Percentiles rank a stretch among this genome's conserved stretches.
phyloP scores from a whole-genome alignment of 2,329 filamentous ascomycete species.

The Ophiostoma tasmaniense region DNA sequence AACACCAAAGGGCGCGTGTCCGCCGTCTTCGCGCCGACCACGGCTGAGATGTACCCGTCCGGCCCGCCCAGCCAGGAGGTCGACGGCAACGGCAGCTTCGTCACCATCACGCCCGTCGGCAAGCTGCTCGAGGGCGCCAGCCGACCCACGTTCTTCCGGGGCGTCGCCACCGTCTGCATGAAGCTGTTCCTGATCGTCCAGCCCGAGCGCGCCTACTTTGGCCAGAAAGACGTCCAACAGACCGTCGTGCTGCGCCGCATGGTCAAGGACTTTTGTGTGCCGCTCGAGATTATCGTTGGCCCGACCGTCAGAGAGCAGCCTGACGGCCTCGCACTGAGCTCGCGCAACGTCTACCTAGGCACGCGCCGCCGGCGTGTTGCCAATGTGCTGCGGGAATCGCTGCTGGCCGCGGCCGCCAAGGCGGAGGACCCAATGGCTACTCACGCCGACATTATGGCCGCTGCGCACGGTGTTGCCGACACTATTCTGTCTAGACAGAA shows the following conservation, averaged over 20 bases:
- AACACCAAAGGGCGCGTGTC: constrained; percentile 27
- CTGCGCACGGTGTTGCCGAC: constrained; percentile 55
- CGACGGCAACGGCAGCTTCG: constrained; percentile 75
- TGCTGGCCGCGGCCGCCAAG: constrained; percentile 58
- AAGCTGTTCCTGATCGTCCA: constrained; percentile 80
- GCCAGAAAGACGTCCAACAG: constrained; percentile 96
- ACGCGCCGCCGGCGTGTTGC: constrained; percentile 61
- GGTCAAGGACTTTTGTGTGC: constrained; percentile 78
- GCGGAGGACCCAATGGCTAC: constrained; percentile 22
- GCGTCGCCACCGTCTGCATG: constrained; percentile 93
- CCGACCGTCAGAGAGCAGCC: constrained; percentile 62
- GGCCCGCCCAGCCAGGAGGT: constrained; percentile 65
- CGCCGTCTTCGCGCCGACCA: constrained; percentile 76
- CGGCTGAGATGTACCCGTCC: constrained; percentile 78
- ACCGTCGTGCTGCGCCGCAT: constrained; percentile 81
- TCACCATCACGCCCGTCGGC: constrained; percentile 79
- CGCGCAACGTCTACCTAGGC: constrained; percentile 88
- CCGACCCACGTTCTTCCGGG: constrained; percentile 89
- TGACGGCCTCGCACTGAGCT: constrained; percentile 85
- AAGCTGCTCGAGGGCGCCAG: constrained; percentile 75
- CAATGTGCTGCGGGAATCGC: constrained; percentile 59
- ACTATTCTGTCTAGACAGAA: constrained; percentile 52
- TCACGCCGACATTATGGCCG: constrained; percentile 61
- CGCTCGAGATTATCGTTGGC: constrained; percentile 64
- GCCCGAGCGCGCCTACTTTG: constrained; percentile 79